These are phyloP conservation scores for Corynascus novoguineensis DNA, from an alignment of 495 filamentous ascomycete genomes.

Conservation along the genomic window DNA sequence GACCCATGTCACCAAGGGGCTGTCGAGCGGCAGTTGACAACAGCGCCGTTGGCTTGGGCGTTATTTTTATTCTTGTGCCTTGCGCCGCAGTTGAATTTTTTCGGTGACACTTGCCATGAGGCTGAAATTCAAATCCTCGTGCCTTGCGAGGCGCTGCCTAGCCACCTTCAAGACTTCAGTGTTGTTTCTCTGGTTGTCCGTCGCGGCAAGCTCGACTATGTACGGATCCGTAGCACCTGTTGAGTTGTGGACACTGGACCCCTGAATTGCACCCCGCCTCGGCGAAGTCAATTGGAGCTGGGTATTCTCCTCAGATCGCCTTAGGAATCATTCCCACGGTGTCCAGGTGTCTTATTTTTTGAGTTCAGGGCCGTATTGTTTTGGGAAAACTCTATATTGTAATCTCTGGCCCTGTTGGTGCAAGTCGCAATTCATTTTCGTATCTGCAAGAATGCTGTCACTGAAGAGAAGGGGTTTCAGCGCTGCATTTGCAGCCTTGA, in stretches of 20 bases:
- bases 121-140: not conserved
- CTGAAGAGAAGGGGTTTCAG: not conserved
- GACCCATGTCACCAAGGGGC: not conserved
- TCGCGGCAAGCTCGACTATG: not conserved
- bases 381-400: no score
- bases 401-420: no score
- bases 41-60: not conserved
- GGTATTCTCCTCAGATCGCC: not conserved
- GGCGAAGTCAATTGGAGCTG: not conserved
- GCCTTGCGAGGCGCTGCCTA: not conserved
- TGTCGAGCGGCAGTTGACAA: not conserved
- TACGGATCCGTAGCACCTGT: not conserved
- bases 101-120: not conserved
- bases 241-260: not conserved
- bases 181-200: not conserved
- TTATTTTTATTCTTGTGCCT: not conserved
- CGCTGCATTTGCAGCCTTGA: not conserved
- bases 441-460: not conserved
- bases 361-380: no score
- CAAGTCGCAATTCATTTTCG: no score
- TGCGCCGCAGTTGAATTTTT: constrained; percentile 1
- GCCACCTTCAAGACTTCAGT: not conserved
- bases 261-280: not conserved
- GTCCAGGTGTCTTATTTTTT: no score
- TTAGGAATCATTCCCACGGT: not conserved